A percentile compares a stretch with the other conserved stretches of the same genome.
Evolutionary conservation across 2,329 filamentous ascomycete species (phyloP).

Genomic region (Colletotrichum trifolii): DNA sequence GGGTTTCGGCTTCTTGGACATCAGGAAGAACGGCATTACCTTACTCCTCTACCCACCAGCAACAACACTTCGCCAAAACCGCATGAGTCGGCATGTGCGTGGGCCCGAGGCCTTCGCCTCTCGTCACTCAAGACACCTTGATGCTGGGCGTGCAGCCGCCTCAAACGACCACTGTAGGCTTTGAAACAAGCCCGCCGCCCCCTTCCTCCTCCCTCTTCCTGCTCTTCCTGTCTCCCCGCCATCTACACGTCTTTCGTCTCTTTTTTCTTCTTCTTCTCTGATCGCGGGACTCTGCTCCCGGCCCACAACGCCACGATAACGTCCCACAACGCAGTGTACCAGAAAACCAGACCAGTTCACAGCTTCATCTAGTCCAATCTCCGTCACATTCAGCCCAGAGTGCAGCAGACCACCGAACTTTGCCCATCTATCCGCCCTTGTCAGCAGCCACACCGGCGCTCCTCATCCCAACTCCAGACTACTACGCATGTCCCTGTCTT

Average conservation of each 20-base stretch:
- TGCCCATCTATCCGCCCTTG: conserved; percentile 30
- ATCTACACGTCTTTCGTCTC: not conserved
- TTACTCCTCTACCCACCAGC: not conserved
- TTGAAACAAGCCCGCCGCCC: conserved; percentile 27
- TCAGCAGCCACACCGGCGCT: conserved; percentile 23
- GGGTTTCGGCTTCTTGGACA: too few relatives aligned
- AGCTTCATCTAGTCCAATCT: conserved; percentile 17
- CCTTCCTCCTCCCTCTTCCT: not conserved
- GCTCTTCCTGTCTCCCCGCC: not conserved
- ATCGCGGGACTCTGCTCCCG: conserved; percentile 28
- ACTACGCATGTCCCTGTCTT: not conserved
- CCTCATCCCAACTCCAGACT: conserved; percentile 16
- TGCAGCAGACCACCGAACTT: conserved; percentile 21
- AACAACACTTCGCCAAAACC: not conserved
- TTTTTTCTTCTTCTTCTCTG: not conserved
- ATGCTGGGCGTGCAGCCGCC: conserved; percentile 33
- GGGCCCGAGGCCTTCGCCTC: too few relatives aligned
- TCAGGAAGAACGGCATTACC: too few relatives aligned
- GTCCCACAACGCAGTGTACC: conserved; percentile 1
- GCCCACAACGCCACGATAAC: conserved; percentile 25
- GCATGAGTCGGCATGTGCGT: conserved; percentile 14
- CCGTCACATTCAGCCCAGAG: conserved; percentile 3
- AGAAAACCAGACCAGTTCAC: not conserved
- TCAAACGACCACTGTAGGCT: conserved; percentile 32
- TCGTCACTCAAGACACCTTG: conserved; percentile 1